Conservation (phyloP, 192 early-diverging fungal genomes). For the Gaertneriomyces sp. region DNA sequence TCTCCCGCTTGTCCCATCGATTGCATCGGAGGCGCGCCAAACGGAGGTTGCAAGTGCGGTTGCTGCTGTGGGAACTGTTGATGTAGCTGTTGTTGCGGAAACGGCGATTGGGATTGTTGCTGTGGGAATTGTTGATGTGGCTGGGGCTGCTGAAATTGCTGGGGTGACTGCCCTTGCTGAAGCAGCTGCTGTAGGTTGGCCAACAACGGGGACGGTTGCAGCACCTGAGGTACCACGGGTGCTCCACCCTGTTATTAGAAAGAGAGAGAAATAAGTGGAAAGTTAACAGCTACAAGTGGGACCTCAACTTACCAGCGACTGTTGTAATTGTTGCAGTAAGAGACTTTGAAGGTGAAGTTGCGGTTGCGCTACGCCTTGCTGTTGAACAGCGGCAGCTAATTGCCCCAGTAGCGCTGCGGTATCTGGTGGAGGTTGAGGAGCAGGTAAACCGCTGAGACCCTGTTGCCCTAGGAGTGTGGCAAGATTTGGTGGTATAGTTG, state of each 20-base stretch:
- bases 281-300: no score
- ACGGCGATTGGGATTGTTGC: not conserved
- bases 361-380: no score
- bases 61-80: constrained; percentile 1
- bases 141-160: not conserved
- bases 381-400: no score
- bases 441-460: not conserved
- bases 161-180: not conserved
- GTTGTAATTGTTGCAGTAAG: no score
- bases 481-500: not conserved
- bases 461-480: not conserved
- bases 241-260: constrained; percentile 1
- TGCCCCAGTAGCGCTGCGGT: not conserved
- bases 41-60: constrained; percentile 4
- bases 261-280: not conserved
- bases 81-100: not conserved
- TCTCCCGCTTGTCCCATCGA: not conserved
- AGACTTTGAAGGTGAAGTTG: no score
- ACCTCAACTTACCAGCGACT: no score
- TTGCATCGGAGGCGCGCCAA: not conserved
- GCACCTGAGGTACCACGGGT: not conserved
- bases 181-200: no score
- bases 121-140: not conserved
- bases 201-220: no score
- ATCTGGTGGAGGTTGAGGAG: not conserved